phyloP scores from a whole-genome alignment of 495 filamentous ascomycete species.

The Sabuloglossum arenarium region DNA sequence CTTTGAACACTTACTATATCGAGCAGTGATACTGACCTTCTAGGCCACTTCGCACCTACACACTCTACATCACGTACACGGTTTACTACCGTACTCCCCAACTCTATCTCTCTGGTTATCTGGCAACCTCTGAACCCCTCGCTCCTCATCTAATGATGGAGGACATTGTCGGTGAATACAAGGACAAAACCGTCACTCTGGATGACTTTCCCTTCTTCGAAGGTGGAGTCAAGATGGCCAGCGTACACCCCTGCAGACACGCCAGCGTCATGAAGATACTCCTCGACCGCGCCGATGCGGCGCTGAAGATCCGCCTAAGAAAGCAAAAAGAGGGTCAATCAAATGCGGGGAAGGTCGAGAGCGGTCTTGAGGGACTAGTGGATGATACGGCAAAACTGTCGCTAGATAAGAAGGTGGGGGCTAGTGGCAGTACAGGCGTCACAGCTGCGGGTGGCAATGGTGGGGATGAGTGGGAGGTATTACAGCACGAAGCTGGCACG shows the following conservation, averaged over 20 bases:
- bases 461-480: slow-evolving; percentile 75
- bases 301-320: slow-evolving; percentile 68
- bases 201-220: slow-evolving; percentile 93
- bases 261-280: slow-evolving; percentile 96
- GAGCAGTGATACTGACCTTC: background rate
- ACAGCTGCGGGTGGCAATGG: slow-evolving; percentile 28
- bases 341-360: slow-evolving; percentile 29
- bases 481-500: slow-evolving; percentile 32
- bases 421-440: slow-evolving; percentile 27
- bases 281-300: slow-evolving; percentile 83
- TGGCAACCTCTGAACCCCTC: slow-evolving; percentile 61
- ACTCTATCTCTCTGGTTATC: slow-evolving; percentile 84
- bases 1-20: background rate
- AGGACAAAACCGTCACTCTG: slow-evolving; percentile 96
- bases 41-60: slow-evolving; percentile 79
- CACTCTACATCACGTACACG: slow-evolving; percentile 92
- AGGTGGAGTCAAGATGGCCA: slow-evolving; percentile 75
- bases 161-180: slow-evolving; percentile 97
- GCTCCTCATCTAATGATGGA: slow-evolving; percentile 91
- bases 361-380: slow-evolving; percentile 42
- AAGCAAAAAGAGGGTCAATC: slow-evolving; percentile 37
- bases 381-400: slow-evolving; percentile 31
- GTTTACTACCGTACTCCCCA: slow-evolving; percentile 94
- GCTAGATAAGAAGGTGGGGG: slow-evolving; percentile 20
- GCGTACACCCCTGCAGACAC: slow-evolving; percentile 83